phyloP scores from a whole-genome alignment of 1,284 basidiomycete genomes.

The Leccinum angustisporum region DNA sequence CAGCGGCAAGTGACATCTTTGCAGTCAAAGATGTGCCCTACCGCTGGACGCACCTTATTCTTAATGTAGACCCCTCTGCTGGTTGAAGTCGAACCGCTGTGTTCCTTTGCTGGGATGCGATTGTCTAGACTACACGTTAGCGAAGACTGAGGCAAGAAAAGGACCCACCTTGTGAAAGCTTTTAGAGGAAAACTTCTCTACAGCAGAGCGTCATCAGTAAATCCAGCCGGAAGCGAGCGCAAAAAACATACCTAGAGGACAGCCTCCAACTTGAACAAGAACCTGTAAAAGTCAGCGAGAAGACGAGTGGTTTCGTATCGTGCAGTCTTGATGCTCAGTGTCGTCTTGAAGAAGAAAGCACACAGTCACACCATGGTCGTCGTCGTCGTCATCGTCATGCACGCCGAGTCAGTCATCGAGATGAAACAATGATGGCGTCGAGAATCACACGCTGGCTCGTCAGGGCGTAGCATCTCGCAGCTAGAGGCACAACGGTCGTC shows the following conservation, averaged over 20 bases:
- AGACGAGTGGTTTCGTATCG: not conserved
- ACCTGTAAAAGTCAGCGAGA: not conserved
- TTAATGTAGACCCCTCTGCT: not conserved
- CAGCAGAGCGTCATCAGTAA: not conserved
- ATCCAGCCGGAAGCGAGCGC: not conserved
- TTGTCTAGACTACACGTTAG: not conserved
- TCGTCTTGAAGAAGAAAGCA: not conserved
- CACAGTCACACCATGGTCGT: not conserved
- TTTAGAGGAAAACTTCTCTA: not conserved
- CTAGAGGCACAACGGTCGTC: not conserved
- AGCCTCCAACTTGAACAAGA: not conserved
- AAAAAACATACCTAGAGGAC: not conserved
- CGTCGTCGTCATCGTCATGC: not conserved
- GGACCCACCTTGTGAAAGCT: not conserved
- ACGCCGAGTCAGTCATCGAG: not conserved
- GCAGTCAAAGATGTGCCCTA: constrained; percentile 13
- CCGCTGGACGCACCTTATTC: constrained; percentile 30
- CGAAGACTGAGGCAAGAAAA: not conserved
- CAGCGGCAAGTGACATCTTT: constrained; percentile 20
- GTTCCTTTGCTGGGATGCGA: not conserved
- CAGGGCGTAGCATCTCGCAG: not conserved
- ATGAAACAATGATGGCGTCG: not conserved
- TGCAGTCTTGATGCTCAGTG: not conserved
- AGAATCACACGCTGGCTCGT: not conserved
- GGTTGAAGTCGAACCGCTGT: too few relatives aligned